Evolutionary conservation across 2,329 filamentous ascomycete genomes (phyloP), one percentile per base, ranked within the genome.

Genomic region (Stemphylium beticola): DNA sequence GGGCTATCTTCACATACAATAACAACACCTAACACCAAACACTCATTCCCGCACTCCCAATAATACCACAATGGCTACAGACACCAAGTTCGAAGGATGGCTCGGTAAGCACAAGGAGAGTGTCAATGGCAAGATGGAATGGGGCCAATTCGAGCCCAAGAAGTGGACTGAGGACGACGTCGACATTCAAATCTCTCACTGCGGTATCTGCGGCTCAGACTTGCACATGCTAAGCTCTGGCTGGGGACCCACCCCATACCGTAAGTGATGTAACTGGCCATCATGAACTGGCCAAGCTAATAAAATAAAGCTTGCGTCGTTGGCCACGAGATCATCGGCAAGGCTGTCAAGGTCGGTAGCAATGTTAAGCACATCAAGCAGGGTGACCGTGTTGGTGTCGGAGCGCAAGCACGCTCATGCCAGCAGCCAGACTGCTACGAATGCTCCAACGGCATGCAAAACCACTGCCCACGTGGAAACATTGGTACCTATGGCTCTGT

Each of bases 151-250:
- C 61, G 69, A 74, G 55, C 76, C 76, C 26, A 78, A 79, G 68
- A 71, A 72, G 5, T 71, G 65, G 57, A 90, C 87, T 60, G 90
- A 93, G 74, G 85, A 90, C 75, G 91, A 96, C 39, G 64, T 71
- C 57, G 69, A 73, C 47, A 73, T 76, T 51, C 54, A 71, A 31
- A 71, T 75, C 42, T 64, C 68, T 60, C 87, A 64, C 54, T 74
- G 73, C 59, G 72, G 73, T 48, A 65, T 75, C 53, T 76, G 73
- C 56, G 73, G 69, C 10, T 68, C 64, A 33, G 73, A 75, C 24
- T 24, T 75, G 20, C 72, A 76, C 67, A 72, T 62, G 18, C 62
- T 76, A 6, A 65, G 62, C 36, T 67, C 62, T 20, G 78, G 78
- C 26, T 80, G 78, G 78, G 54, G 26, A 14, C 60, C 59, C 20